A percentile compares a stretch with the other conserved stretches of the same genome.
Conservation (phyloP, 495 filamentous ascomycete genomes). For the Lasiosphaeriaceae sp. region DNA sequence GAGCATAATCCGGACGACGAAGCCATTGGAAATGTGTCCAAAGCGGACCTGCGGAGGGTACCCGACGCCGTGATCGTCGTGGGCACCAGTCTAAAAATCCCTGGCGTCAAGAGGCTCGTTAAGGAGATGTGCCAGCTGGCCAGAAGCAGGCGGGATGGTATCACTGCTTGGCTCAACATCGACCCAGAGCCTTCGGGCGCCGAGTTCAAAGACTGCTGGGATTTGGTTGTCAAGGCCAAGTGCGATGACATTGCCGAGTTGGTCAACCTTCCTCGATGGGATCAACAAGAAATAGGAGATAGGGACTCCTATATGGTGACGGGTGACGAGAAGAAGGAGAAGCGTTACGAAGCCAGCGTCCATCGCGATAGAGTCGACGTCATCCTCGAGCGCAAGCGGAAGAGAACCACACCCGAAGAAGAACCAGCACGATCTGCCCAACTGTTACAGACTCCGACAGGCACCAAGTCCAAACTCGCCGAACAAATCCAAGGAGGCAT, state of each 20-base stretch:
- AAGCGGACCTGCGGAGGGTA: slow-evolving; percentile 73
- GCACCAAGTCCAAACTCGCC: slow-evolving; percentile 17
- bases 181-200: slow-evolving; percentile 74
- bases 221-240: slow-evolving; percentile 79
- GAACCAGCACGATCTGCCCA: slow-evolving; percentile 12
- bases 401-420: slow-evolving; percentile 21
- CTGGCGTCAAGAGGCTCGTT: slow-evolving; percentile 82
- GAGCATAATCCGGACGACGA: slow-evolving; percentile 95
- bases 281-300: slow-evolving; percentile 53
- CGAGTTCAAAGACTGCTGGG: slow-evolving; percentile 89
- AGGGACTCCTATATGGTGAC: slow-evolving; percentile 33
- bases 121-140: slow-evolving; percentile 84
- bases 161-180: slow-evolving; percentile 92
- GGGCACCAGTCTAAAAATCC: slow-evolving; percentile 91
- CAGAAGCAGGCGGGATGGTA: slow-evolving; percentile 74
- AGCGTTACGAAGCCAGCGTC: slow-evolving; percentile 25
- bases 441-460: slow-evolving; percentile 16
- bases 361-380: slow-evolving; percentile 37
- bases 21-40: slow-evolving; percentile 86
- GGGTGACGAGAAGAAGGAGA: slow-evolving; percentile 38
- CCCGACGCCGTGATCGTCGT: slow-evolving; percentile 93
- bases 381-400: slow-evolving; percentile 30
- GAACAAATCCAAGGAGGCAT: slow-evolving; percentile 41
- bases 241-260: slow-evolving; percentile 83
- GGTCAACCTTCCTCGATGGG: slow-evolving; percentile 70